Conservation (phyloP, 1,284 basidiomycete species). For the Leccinum cinnamomeum region DNA sequence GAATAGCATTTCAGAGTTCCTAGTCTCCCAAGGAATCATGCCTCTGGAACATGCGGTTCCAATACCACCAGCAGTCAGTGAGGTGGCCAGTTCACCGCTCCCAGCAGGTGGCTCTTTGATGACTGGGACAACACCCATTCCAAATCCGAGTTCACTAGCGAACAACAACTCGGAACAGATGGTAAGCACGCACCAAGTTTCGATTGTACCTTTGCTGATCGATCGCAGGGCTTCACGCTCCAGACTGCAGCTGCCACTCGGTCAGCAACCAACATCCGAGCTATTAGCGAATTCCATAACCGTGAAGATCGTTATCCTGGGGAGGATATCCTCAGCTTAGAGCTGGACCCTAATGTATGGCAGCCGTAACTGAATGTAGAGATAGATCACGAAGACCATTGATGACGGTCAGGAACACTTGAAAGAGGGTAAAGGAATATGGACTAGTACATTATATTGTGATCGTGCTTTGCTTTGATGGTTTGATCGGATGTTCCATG, state of each 20-base stretch:
- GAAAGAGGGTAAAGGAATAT: not conserved
- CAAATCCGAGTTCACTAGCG: slow-evolving; percentile 5
- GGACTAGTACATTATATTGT: not conserved
- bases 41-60: not conserved
- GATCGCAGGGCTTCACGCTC: slow-evolving; percentile 9
- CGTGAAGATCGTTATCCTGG: slow-evolving; percentile 12
- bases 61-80: not conserved
- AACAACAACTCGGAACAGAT: slow-evolving; percentile 1
- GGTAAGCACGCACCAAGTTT: slow-evolving; percentile 8
- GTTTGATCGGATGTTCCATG: not conserved
- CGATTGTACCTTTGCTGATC: not conserved
- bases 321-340: slow-evolving; percentile 17
- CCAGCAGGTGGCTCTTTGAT: not conserved
- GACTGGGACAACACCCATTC: not conserved
- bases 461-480: not conserved
- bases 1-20: slow-evolving; percentile 18
- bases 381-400: not conserved
- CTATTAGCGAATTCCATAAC: slow-evolving; percentile 13
- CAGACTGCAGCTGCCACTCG: slow-evolving; percentile 7
- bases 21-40: slow-evolving; percentile 27
- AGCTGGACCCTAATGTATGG: slow-evolving; percentile 3
- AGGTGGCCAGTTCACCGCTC: slow-evolving; percentile 12
- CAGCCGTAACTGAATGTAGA: too few species aligned
- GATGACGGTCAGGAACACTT: not conserved
- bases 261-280: slow-evolving; percentile 7